Percentiles rank a stretch among this genome's conserved stretches.
phyloP scores from a whole-genome alignment of 2,329 filamentous ascomycete species.

The Xylariomycetidae sp. region DNA sequence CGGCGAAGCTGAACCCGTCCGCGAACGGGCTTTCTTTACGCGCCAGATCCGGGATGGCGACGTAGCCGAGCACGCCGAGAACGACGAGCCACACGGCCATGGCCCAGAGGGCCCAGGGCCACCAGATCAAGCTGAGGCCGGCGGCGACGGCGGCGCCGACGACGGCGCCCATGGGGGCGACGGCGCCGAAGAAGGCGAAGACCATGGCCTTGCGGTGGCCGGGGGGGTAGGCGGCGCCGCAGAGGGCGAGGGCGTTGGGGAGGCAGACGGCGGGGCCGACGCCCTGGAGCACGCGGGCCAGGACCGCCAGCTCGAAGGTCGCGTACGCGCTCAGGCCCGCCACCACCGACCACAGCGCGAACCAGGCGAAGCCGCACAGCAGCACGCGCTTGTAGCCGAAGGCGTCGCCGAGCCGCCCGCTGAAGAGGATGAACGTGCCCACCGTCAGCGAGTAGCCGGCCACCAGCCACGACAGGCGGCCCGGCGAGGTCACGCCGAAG shows the following conservation, averaged over 20 bases:
- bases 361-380: slow-evolving; percentile 41
- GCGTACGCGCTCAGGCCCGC: slow-evolving; percentile 36
- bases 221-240: slow-evolving; percentile 39
- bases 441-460: slow-evolving; percentile 41
- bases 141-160: slow-evolving; percentile 13
- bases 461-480: slow-evolving; percentile 37
- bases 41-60: slow-evolving; percentile 17
- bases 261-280: slow-evolving; percentile 46
- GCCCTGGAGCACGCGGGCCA: slow-evolving; percentile 40
- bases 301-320: slow-evolving; percentile 28
- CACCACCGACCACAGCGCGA: slow-evolving; percentile 38
- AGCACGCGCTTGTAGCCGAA: slow-evolving; percentile 43
- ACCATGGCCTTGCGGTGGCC: slow-evolving; percentile 23
- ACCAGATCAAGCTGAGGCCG: slow-evolving; percentile 19
- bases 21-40: slow-evolving; percentile 11
- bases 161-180: slow-evolving; percentile 19
- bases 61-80: slow-evolving; percentile 12
- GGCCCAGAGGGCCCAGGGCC: slow-evolving; percentile 23
- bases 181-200: slow-evolving; percentile 23
- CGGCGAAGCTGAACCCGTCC: slow-evolving; percentile 9
- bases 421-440: slow-evolving; percentile 44
- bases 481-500: slow-evolving; percentile 33
- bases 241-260: slow-evolving; percentile 46
- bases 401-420: slow-evolving; percentile 41
- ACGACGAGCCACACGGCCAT: slow-evolving; percentile 16